Evolutionary conservation across 2,329 filamentous ascomycete genomes (phyloP).

Genomic region (Aspergillus jensenii): DNA sequence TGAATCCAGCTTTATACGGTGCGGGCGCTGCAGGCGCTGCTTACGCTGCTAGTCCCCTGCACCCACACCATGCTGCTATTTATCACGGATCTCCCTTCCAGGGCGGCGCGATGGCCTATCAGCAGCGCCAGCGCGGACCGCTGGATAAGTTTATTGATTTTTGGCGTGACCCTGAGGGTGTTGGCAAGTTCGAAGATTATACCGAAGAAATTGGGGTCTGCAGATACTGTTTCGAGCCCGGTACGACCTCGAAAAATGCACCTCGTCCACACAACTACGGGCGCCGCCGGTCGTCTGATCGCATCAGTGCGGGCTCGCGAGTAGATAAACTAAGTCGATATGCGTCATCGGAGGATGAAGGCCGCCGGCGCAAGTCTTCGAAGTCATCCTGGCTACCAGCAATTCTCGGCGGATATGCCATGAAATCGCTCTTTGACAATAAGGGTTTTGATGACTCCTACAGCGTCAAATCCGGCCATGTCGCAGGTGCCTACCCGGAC

Average conservation of each 20-base stretch:
- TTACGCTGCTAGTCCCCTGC: conserved; percentile 38
- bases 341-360: conserved; percentile 52
- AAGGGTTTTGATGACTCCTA: conserved; percentile 62
- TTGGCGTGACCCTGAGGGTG: conserved; percentile 65
- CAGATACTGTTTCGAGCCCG: conserved; percentile 64
- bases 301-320: conserved; percentile 43
- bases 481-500: conserved; percentile 29
- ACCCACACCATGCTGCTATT: conserved; percentile 31
- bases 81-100: conserved; percentile 28
- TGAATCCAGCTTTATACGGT: conserved; percentile 25
- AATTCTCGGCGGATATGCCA: conserved; percentile 56
- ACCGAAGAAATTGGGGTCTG: conserved; percentile 67
- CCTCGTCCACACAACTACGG: conserved; percentile 62
- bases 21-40: conserved; percentile 28
- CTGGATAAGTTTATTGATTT: conserved; percentile 58
- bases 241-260: conserved; percentile 55
- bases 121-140: conserved; percentile 57
- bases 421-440: conserved; percentile 53
- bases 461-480: conserved; percentile 56
- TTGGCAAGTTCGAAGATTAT: conserved; percentile 66
- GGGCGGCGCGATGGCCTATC: conserved; percentile 45
- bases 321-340: conserved; percentile 63
- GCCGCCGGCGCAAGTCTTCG: conserved; percentile 45
- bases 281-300: conserved; percentile 48
- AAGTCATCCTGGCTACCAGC: conserved; percentile 56